Evolutionary conservation across 495 filamentous ascomycete genomes (phyloP).

Genomic region (Podospora anserina): DNA sequence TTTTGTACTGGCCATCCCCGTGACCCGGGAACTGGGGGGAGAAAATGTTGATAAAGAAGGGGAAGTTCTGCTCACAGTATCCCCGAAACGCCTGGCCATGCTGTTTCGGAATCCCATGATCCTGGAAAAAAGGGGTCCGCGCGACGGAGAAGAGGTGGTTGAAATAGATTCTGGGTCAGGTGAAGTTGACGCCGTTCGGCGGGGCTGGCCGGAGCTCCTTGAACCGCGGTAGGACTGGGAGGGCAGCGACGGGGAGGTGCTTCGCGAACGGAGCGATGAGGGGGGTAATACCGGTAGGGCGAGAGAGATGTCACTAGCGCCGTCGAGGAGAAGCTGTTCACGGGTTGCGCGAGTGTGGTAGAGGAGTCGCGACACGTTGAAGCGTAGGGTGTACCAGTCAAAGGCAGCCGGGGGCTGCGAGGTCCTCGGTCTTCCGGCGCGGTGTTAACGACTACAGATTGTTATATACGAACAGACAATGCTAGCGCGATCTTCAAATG

Average conservation of each 20-base stretch:
- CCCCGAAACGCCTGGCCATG: slow-evolving; percentile 36
- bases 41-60: neutral
- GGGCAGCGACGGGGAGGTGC: neutral
- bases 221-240: neutral
- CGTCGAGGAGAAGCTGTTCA: neutral
- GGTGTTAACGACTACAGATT: neutral
- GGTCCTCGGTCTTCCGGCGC: neutral
- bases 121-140: neutral
- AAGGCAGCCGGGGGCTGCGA: neutral
- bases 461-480: neutral
- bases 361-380: neutral
- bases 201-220: neutral
- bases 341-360: neutral
- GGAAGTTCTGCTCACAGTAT: slow-evolving; percentile 28
- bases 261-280: neutral
- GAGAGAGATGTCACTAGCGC: neutral
- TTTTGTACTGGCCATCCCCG: neutral
- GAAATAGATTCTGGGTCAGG: neutral
- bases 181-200: neutral
- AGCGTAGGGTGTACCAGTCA: neutral
- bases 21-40: neutral
- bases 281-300: neutral
- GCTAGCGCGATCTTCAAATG: neutral
- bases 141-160: neutral
- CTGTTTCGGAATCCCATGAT: slow-evolving; percentile 37